Conservation (phyloP, 306 rosid species). For the Citrullus amarus region DNA sequence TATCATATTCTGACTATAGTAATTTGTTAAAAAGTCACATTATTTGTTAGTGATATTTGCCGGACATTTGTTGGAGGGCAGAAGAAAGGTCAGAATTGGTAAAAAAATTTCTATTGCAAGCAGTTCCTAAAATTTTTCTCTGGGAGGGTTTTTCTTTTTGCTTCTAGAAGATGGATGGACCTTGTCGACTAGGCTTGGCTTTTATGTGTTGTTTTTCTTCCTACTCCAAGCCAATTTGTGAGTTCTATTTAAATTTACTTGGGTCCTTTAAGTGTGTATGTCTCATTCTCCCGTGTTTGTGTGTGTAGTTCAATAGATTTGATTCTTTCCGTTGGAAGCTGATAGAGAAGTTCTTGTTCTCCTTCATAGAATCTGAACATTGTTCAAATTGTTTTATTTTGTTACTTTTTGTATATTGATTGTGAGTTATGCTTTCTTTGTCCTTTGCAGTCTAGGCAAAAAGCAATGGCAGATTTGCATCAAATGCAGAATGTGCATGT, state of each 20-base stretch:
- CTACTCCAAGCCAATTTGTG: neutral
- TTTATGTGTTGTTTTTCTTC: neutral
- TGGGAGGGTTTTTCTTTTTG: neutral
- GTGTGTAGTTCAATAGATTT: neutral
- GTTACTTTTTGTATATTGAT: neutral
- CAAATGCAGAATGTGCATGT: conserved; percentile 9
- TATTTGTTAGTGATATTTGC: neutral
- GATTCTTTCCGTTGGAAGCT: neutral
- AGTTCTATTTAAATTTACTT: neutral
- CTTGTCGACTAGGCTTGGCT: neutral
- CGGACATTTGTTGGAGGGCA: neutral
- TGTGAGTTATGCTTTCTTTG: neutral
- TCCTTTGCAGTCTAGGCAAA: conserved; percentile 15
- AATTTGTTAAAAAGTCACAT: neutral
- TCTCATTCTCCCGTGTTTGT: neutral
- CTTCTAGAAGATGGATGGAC: neutral
- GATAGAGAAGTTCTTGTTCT: neutral
- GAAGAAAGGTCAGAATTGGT: neutral
- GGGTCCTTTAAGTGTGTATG: neutral
- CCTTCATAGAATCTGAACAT: neutral
- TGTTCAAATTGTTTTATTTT: neutral
- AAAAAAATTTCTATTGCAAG: neutral
- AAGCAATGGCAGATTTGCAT: conserved; percentile 14
- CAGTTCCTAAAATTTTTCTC: neutral
- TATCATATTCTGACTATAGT: neutral